These are phyloP conservation scores for Schizopora paradoxa DNA, from an alignment of 1,284 basidiomycete genomes.

Conservation along the genomic window DNA sequence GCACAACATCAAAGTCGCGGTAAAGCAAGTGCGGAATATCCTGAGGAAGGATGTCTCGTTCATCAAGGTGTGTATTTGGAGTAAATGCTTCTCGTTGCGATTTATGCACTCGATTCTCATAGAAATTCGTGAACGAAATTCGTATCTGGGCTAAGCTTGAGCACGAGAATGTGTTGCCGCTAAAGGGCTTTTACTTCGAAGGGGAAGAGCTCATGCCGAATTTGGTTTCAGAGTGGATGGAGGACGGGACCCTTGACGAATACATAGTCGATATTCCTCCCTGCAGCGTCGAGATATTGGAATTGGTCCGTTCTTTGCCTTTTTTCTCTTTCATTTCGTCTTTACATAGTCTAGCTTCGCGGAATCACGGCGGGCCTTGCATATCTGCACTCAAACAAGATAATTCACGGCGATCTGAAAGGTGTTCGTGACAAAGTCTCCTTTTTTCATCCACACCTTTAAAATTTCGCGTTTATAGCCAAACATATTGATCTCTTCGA, in stretches of 20 bases:
- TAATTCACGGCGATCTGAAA: constrained; percentile 16
- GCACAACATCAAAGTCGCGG: too few relatives aligned
- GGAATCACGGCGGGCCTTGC: constrained; percentile 14
- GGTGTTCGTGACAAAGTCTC: constrained; percentile 1
- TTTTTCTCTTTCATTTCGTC: not conserved
- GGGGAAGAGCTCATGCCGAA: constrained; percentile 6
- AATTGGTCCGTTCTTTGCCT: too few relatives aligned
- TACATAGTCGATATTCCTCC: too few relatives aligned
- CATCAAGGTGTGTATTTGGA: too few relatives aligned
- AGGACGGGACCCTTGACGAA: constrained; percentile 12
- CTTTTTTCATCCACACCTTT: not conserved
- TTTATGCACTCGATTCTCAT: not conserved
- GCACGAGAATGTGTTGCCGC: constrained; percentile 15
- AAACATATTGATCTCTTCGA: constrained; percentile 12
- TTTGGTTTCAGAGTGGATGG: constrained; percentile 18
- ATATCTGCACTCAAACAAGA: constrained; percentile 15
- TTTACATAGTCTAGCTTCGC: constrained; percentile 7
- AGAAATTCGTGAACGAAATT: constrained; percentile 13
- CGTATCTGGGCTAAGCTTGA: constrained; percentile 12
- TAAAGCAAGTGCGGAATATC: too few relatives aligned
- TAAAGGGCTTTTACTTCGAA: constrained; percentile 14
- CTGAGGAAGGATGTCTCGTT: too few relatives aligned
- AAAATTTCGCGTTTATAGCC: too few relatives aligned
- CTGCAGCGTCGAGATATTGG: too few relatives aligned
- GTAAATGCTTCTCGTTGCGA: too few relatives aligned